phyloP scores from a whole-genome alignment of 805 yeast genomes.

The Kodamaea kakaduensis region DNA sequence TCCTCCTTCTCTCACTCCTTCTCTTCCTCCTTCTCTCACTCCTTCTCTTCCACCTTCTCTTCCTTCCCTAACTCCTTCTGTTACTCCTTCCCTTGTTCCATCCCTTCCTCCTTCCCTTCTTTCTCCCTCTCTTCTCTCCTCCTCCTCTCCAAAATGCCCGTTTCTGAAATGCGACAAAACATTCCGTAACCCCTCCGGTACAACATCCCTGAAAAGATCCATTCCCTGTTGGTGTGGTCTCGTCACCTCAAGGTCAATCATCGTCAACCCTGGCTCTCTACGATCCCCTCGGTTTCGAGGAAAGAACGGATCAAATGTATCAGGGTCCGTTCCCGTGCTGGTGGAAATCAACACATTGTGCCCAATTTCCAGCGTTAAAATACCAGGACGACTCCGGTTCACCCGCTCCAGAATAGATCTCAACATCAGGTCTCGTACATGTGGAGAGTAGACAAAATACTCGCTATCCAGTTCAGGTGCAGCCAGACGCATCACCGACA shows the following conservation, averaged over 20 bases:
- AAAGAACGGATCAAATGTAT: conserved; percentile 2
- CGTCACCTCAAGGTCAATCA: background rate
- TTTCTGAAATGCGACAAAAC: conserved; percentile 11
- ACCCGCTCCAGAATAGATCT: conserved; percentile 28
- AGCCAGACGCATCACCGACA: conserved; percentile 22
- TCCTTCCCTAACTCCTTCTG: too few relatives aligned
- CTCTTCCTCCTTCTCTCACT: background rate
- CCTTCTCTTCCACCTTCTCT: background rate
- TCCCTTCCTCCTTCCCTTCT: background rate
- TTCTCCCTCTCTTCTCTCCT: background rate
- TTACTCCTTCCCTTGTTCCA: background rate
- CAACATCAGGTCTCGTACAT: conserved; percentile 19
- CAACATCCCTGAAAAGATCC: conserved; percentile 10
- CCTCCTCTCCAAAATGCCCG: conserved; percentile 1
- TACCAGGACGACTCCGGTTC: conserved; percentile 31
- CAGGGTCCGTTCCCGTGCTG: conserved; percentile 14
- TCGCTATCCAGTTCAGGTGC: conserved; percentile 24
- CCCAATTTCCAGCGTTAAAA: conserved; percentile 35
- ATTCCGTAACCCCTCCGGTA: conserved; percentile 13
- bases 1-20: too few relatives aligned
- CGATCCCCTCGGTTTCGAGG: conserved; percentile 2
- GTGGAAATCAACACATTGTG: conserved; percentile 29
- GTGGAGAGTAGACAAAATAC: conserved; percentile 26
- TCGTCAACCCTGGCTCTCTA: too few relatives aligned
- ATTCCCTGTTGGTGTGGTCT: background rate